These are phyloP conservation scores for Helotiales sp. DNA, from an alignment of 2,329 filamentous ascomycete genomes.

Conservation along the genomic window DNA sequence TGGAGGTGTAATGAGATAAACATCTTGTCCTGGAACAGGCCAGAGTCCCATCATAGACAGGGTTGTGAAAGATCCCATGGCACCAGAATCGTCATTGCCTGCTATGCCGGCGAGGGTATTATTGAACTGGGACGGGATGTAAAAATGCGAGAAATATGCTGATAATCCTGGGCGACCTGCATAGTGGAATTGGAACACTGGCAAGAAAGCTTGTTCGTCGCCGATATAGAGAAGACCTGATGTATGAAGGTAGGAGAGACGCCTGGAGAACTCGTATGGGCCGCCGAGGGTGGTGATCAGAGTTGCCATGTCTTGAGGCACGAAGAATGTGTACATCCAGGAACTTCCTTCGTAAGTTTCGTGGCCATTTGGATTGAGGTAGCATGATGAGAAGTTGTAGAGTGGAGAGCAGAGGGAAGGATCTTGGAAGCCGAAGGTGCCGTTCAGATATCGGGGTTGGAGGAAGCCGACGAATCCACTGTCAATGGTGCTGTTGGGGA, in stretches of 20 bases:
- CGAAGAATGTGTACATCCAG: slow-evolving; percentile 65
- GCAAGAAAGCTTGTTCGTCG: slow-evolving; percentile 67
- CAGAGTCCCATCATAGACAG: slow-evolving; percentile 52
- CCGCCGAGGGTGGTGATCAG: slow-evolving; percentile 66
- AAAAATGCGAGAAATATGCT: slow-evolving; percentile 60
- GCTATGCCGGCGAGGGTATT: slow-evolving; percentile 64
- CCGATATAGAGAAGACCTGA: slow-evolving; percentile 67
- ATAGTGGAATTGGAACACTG: slow-evolving; percentile 73
- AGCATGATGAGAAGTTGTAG: slow-evolving; percentile 44
- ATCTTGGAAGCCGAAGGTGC: slow-evolving; percentile 68
- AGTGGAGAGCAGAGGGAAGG: slow-evolving; percentile 64
- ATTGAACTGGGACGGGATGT: slow-evolving; percentile 67
- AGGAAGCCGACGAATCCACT: slow-evolving; percentile 74
- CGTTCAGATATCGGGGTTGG: slow-evolving; percentile 62
- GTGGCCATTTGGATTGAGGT: slow-evolving; percentile 55
- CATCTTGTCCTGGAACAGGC: slow-evolving; percentile 70
- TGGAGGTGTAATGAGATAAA: slow-evolving; percentile 71
- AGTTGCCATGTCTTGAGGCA: slow-evolving; percentile 56
- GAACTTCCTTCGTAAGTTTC: slow-evolving; percentile 75
- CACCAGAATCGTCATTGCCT: slow-evolving; percentile 72
- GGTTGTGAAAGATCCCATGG: slow-evolving; percentile 52
- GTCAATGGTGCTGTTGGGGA: slow-evolving; percentile 42
- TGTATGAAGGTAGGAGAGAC: slow-evolving; percentile 69
- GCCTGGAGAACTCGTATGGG: slow-evolving; percentile 57
- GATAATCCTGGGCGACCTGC: slow-evolving; percentile 58